Evolutionary conservation across 1,284 basidiomycete species (phyloP).

Genomic region (Malassezia obtusa): DNA sequence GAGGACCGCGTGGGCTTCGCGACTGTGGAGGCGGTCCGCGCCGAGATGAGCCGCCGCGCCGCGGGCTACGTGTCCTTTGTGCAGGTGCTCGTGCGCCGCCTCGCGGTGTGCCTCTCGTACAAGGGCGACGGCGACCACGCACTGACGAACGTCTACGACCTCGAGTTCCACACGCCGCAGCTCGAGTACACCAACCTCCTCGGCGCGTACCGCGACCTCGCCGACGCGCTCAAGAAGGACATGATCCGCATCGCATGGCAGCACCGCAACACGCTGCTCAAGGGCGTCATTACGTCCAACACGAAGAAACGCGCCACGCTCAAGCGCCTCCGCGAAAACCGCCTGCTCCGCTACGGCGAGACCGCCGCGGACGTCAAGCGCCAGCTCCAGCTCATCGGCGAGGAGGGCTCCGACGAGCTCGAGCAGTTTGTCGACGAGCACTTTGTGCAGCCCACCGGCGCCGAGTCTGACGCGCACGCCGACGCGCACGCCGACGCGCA

Average conservation of each 20-base stretch:
- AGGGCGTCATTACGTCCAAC: slow-evolving; percentile 30
- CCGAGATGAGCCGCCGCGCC: slow-evolving; percentile 51
- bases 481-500: background rate
- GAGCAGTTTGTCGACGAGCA: background rate
- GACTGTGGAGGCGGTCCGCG: slow-evolving; percentile 3
- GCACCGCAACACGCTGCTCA: slow-evolving; percentile 37
- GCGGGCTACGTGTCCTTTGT: slow-evolving; percentile 61
- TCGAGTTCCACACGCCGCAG: slow-evolving; percentile 52
- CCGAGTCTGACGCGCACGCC: background rate
- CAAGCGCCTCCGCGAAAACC: slow-evolving; percentile 13
- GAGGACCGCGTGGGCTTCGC: background rate
- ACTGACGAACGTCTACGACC: slow-evolving; percentile 53
- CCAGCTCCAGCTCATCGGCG: background rate
- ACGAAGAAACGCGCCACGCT: slow-evolving; percentile 13
- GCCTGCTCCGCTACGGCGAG: slow-evolving; percentile 1
- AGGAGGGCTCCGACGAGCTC: background rate
- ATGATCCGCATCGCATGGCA: slow-evolving; percentile 43
- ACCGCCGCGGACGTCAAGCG: background rate
- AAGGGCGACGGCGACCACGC: slow-evolving; percentile 53
- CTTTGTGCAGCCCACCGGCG: background rate
- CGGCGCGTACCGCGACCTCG: slow-evolving; percentile 55
- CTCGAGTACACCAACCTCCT: slow-evolving; percentile 78
- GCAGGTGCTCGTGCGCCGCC: slow-evolving; percentile 67
- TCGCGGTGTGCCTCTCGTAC: slow-evolving; percentile 49
- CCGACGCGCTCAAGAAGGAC: slow-evolving; percentile 40